phyloP scores from a whole-genome alignment of 345 rosid genomes.

The Gossypium turneri region DNA sequence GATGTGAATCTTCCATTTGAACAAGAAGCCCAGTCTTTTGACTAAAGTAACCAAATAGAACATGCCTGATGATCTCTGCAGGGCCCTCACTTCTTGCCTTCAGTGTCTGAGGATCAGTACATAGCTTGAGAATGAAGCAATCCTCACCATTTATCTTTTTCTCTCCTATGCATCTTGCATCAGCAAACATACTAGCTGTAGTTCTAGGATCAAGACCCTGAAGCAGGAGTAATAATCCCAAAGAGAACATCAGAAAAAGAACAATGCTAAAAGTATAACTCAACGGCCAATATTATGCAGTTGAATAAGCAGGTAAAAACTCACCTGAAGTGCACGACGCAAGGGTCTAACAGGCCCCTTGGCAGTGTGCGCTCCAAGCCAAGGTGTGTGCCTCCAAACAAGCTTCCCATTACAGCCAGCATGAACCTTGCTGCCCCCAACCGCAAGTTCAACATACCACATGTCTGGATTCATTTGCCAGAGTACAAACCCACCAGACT shows the following conservation, averaged over 20 bases:
- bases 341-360: conserved; percentile 89
- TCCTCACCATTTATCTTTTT: conserved; percentile 75
- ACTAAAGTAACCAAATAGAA: conserved; percentile 80
- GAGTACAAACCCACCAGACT: conserved; percentile 83
- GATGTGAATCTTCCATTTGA: conserved; percentile 85
- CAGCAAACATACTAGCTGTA: conserved; percentile 73
- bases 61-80: conserved; percentile 84
- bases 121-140: conserved; percentile 81
- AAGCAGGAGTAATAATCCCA: conserved; percentile 21
- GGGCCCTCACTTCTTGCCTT: conserved; percentile 89
- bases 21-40: conserved; percentile 85
- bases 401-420: conserved; percentile 93
- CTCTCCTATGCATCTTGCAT: conserved; percentile 85
- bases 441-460: conserved; percentile 96
- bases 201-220: conserved; percentile 95
- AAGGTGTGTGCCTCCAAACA: conserved; percentile 91
- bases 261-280: neutral
- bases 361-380: conserved; percentile 86
- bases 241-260: conserved; percentile 1
- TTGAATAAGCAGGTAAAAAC: neutral
- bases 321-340: conserved; percentile 91
- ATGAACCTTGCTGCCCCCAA: conserved; percentile 78
- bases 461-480: conserved; percentile 98
- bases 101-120: conserved; percentile 65
- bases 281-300: neutral